Conservation (phyloP, 441 rosid species). For the California macrophylla region DNA sequence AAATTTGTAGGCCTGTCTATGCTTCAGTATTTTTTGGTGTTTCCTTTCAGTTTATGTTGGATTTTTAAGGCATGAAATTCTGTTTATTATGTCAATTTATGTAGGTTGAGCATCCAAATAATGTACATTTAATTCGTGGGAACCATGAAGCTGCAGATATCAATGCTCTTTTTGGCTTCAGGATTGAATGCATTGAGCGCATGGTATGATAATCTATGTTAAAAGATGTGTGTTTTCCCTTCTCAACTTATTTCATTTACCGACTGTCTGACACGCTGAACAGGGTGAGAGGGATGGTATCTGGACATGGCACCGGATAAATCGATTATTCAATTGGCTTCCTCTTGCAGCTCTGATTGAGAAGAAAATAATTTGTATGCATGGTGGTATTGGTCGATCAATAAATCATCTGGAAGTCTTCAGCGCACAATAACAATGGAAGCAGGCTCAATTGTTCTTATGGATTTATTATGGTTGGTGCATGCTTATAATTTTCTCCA, state of each 20-base stretch:
- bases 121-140: conserved; percentile 91
- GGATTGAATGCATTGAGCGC: conserved; percentile 96
- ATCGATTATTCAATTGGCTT: conserved; percentile 93
- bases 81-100: conserved; percentile 20
- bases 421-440: conserved; percentile 97
- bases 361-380: conserved; percentile 97
- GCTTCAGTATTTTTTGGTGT: conserved; percentile 4
- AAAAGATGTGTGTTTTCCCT: conserved; percentile 11
- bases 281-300: conserved; percentile 99
- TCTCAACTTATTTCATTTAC: conserved; percentile 10
- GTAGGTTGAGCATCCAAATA: conserved; percentile 83
- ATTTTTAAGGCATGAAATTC: conserved; percentile 13
- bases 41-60: conserved; percentile 14
- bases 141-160: conserved; percentile 99
- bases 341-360: conserved; percentile 94
- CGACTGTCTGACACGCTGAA: conserved; percentile 22
- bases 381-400: conserved; percentile 97
- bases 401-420: conserved; percentile 81
- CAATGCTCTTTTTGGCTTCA: conserved; percentile 96
- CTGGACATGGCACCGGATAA: conserved; percentile 97
- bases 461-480: conserved; percentile 90
- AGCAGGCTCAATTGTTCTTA: conserved; percentile 92
- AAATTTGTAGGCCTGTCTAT: conserved; percentile 13
- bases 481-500: conserved; percentile 2
- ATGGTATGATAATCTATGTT: conserved; percentile 49